Conservation (phyloP, 257 asterid species). For the Przewalskia tangutica region DNA sequence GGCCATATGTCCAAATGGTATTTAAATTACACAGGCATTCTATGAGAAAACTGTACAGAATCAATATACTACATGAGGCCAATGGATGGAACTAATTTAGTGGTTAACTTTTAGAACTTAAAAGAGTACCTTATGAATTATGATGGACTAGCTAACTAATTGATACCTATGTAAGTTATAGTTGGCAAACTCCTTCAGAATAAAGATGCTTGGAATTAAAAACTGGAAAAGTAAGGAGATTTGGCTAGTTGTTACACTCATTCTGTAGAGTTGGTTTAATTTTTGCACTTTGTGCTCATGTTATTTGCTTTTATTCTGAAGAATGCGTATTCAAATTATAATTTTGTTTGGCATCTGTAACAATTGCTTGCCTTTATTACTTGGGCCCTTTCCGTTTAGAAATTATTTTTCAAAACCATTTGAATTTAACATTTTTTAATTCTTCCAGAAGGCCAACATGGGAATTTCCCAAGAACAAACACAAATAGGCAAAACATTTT, state of each 20-base stretch:
- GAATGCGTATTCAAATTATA: background rate
- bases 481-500: too few species aligned
- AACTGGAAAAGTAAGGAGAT: too few species aligned
- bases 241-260: background rate
- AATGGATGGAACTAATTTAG: background rate
- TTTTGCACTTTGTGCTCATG: background rate
- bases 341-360: background rate
- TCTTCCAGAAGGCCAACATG: background rate
- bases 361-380: background rate
- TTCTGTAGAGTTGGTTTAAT: background rate
- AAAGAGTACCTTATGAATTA: background rate
- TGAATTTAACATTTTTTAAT: background rate
- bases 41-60: too few species aligned
- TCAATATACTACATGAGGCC: background rate
- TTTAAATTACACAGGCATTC: too few species aligned
- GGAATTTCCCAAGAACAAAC: too few species aligned
- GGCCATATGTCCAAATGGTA: too few species aligned
- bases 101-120: background rate
- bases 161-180: background rate
- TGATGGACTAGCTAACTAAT: too few species aligned
- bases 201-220: too few species aligned
- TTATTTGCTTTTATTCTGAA: background rate
- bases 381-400: background rate
- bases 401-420: background rate
- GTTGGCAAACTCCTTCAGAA: background rate